A percentile compares a stretch with the other conserved stretches of the same genome.
Evolutionary conservation across 179 eudicot species (phyloP).

Genomic region (Spinacia oleracea): DNA sequence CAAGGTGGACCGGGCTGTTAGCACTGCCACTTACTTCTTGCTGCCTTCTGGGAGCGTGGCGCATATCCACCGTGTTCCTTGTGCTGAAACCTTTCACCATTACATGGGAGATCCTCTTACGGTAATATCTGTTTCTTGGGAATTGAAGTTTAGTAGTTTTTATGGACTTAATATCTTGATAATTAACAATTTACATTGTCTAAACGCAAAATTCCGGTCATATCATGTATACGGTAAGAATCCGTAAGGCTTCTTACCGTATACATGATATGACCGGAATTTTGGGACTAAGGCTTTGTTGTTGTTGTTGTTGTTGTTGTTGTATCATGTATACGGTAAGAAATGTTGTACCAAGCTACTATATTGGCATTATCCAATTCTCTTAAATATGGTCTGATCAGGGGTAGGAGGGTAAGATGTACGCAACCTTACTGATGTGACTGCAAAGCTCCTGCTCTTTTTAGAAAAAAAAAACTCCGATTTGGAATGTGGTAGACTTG

Average conservation of each 20-base stretch:
- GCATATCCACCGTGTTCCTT: conserved; percentile 75
- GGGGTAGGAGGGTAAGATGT: not conserved
- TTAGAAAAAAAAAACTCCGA: not conserved
- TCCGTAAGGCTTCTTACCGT: too few species aligned
- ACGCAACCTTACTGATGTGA: not conserved
- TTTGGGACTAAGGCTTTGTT: too few species aligned
- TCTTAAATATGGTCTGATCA: not conserved
- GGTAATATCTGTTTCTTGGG: conserved; percentile 30
- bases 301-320: too few species aligned
- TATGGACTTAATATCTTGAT: not conserved
- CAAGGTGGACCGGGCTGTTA: conserved; percentile 80
- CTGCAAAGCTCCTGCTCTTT: not conserved
- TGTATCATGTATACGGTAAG: not conserved
- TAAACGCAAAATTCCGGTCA: not conserved
- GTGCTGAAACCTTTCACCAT: conserved; percentile 78
- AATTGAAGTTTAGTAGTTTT: not conserved
- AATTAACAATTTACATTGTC: not conserved
- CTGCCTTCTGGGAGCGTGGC: conserved; percentile 77
- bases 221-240: not conserved
- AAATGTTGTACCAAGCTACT: not conserved
- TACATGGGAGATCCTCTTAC: conserved; percentile 74
- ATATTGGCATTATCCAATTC: not conserved
- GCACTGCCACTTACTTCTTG: conserved; percentile 76
- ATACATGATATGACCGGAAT: too few species aligned
- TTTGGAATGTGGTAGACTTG: not conserved